Base-by-base conservation (phyloP, 306 rosid genomes). In the Fagus sylvatica region DNA sequence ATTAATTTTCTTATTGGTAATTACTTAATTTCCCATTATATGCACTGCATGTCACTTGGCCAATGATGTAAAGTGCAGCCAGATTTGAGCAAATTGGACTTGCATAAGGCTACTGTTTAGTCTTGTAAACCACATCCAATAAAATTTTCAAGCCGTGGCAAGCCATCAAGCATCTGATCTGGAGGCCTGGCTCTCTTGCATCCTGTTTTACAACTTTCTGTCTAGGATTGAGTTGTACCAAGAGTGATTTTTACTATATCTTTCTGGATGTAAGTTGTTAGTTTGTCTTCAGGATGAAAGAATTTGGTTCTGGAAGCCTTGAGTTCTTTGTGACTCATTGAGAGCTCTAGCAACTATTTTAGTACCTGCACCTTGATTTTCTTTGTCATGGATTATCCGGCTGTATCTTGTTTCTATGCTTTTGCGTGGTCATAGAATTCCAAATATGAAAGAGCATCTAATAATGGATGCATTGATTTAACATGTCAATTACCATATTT, bases 301-400 rank as follows among this genome's bases (percentile, higher is more conserved):
- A 61, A 6, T 33, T 66, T 66, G 71, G 46, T 39, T 39, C 11
- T 65, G 49, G 71, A 17, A 39, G 48, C 49, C 17, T 17, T 39
- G 30, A 65, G 49, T 39, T 65, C 71, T 32, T 60, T 60, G 39
- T 60, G 66, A 60, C n/a, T 60, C 66, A 28, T 60, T 32, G 40
- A 60, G 66, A 60, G 40, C 66, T 32, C 66, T 32, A 4, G 39
- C n/a, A 10, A 60, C 37, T 33, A 60, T 30, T 60, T 32, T 6
- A 60, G 37, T 60, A 39, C 40, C 0, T 10, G 3, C 11, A 32
- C 16, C 1, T 11, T 32, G 66, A 30, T 30, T 10, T 60, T 37
- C 37, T 8, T 6, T 7, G 71, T 17, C 39, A 59, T 54, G 32
- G 5, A 53, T 7, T 22, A 7, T 34, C 59, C 22, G 10, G 17